These are phyloP conservation scores for Funneliformis mosseae DNA, from an alignment of 192 early-diverging fungal species.

Conservation along the genomic window DNA sequence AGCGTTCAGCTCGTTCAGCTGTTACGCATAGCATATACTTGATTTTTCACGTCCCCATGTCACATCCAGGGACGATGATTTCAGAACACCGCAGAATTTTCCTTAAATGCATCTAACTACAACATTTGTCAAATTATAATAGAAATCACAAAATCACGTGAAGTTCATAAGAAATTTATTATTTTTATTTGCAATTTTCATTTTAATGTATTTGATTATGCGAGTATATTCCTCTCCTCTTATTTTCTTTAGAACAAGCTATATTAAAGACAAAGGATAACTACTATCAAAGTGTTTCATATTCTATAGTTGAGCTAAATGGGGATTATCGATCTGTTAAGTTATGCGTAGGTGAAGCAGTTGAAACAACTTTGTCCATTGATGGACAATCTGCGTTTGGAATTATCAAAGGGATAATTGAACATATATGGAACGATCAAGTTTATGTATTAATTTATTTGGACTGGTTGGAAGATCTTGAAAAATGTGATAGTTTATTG, in stretches of 20 bases:
- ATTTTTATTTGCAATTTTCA: no score
- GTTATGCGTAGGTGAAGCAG: not conserved
- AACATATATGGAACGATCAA: not conserved
- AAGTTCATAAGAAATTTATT: no score
- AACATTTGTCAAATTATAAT: no score
- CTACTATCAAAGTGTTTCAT: constrained; percentile 2
- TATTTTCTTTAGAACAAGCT: not conserved
- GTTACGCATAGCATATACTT: no score
- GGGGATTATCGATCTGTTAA: not conserved
- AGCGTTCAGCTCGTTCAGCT: no score
- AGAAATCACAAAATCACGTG: no score
- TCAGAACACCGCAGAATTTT: no score
- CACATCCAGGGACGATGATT: no score
- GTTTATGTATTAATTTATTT: not conserved
- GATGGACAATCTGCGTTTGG: not conserved
- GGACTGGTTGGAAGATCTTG: not conserved
- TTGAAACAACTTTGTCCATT: not conserved
- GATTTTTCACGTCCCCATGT: no score
- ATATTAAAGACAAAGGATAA: not conserved
- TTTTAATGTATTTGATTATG: no score
- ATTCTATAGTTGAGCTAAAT: not conserved
- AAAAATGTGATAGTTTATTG: not conserved
- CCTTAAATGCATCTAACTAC: no score
- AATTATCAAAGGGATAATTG: not conserved
- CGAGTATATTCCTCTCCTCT: not conserved